A percentile compares a stretch with the other conserved stretches of the same genome.
Conservation (phyloP, 78 protist genomes). For the Mastigamoeba balamuthi region DNA sequence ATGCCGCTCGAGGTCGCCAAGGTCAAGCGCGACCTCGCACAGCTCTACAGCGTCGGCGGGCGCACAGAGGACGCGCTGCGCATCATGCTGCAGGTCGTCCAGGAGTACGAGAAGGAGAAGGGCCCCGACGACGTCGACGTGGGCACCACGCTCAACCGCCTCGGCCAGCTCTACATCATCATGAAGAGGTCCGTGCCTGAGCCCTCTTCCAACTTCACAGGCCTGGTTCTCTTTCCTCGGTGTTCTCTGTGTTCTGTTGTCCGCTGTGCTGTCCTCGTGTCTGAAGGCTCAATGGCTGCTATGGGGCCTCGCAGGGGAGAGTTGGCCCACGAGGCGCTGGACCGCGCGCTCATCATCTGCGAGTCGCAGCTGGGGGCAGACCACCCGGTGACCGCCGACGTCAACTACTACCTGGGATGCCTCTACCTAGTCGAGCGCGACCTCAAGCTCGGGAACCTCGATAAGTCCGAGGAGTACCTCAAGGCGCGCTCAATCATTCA, state of each 20-base stretch:
- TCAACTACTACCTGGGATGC: constrained; percentile 32
- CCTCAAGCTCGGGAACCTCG: background rate
- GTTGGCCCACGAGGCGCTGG: constrained; percentile 12
- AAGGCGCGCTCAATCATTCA: no score
- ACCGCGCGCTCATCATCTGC: constrained; percentile 19
- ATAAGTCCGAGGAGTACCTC: background rate
- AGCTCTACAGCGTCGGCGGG: constrained; percentile 2
- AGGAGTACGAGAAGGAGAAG: constrained; percentile 27
- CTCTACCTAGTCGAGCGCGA: constrained; percentile 28
- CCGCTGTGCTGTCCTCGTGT: no score
- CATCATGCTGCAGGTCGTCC: constrained; percentile 13
- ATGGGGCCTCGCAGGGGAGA: no score
- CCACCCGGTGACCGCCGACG: constrained; percentile 13
- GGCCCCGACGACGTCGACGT: constrained; percentile 44
- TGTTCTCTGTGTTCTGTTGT: no score
- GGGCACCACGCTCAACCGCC: constrained; percentile 17
- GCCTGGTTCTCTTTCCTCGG: no score
- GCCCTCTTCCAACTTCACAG: no score
- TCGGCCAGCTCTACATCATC: constrained; percentile 7
- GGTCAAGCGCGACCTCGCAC: constrained; percentile 39
- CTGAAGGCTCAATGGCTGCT: no score
- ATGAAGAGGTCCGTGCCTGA: no score
- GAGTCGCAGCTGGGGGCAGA: constrained; percentile 17
- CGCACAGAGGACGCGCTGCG: constrained; percentile 8
- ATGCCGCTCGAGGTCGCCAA: constrained; percentile 46